These are phyloP conservation scores for Arthrobotrys entomopaga DNA, from an alignment of 2,329 filamentous ascomycete genomes.

Conservation along the genomic window DNA sequence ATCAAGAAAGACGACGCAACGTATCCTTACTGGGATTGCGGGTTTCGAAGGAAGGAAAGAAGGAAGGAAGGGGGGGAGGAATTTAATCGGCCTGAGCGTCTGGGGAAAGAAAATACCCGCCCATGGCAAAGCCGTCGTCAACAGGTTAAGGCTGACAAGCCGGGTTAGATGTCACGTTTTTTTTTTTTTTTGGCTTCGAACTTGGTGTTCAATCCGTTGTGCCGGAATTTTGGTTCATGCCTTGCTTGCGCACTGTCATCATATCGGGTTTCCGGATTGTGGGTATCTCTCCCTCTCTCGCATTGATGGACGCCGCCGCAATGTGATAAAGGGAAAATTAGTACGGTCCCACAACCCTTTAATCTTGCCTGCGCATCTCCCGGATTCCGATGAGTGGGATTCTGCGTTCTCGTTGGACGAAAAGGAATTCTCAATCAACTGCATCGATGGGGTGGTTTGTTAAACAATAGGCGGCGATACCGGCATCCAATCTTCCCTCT, in stretches of 20 bases:
- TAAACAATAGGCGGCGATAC: conserved; percentile 23
- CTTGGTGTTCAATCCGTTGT: conserved; percentile 4
- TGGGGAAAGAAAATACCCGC: conserved; percentile 49
- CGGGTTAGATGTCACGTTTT: conserved; percentile 53
- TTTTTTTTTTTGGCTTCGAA: conserved; percentile 39
- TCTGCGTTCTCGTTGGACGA: conserved; percentile 38
- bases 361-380: conserved; percentile 41
- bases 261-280: conserved; percentile 54
- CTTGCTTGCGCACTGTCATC: conserved; percentile 51
- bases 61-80: conserved; percentile 5
- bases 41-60: background rate
- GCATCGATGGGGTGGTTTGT: conserved; percentile 36
- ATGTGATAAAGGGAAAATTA: conserved; percentile 36
- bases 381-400: conserved; percentile 36
- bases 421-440: conserved; percentile 33
- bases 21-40: too few relatives aligned
- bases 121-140: conserved; percentile 31
- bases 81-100: conserved; percentile 53
- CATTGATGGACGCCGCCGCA: conserved; percentile 1
- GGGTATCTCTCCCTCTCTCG: conserved; percentile 29
- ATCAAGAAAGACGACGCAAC: background rate
- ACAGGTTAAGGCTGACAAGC: conserved; percentile 43
- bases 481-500: conserved; percentile 22
- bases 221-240: conserved; percentile 40
- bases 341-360: conserved; percentile 47